phyloP scores from a whole-genome alignment of 305 asterid species.

The Ilex paraguariensis region DNA sequence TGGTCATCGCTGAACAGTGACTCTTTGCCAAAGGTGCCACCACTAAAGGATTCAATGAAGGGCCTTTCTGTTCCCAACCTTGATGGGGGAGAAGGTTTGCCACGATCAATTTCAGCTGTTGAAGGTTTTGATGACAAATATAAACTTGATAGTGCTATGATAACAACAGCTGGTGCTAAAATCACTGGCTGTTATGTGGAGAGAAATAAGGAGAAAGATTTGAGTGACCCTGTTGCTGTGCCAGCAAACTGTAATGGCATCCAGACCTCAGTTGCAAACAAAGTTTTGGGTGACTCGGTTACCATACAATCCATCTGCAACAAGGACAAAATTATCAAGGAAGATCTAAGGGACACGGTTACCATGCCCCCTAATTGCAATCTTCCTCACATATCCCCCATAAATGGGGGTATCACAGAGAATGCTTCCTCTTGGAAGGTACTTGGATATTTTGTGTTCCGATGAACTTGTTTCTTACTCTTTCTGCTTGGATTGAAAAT shows the following conservation, averaged over 20 bases:
- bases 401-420: conserved; percentile 20
- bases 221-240: conserved; percentile 17
- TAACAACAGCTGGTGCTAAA: conserved; percentile 18
- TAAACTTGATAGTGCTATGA: conserved; percentile 15
- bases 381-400: conserved; percentile 9
- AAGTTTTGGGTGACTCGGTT: conserved; percentile 19
- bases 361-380: conserved; percentile 18
- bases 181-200: conserved; percentile 13
- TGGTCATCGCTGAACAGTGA: conserved; percentile 23
- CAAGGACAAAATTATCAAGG: not conserved
- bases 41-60: conserved; percentile 20
- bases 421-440: conserved; percentile 36
- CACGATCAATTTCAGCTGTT: conserved; percentile 18
- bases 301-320: conserved; percentile 18
- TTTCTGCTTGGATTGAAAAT: not conserved
- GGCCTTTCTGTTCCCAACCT: conserved; percentile 16
- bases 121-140: conserved; percentile 25
- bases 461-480: not conserved
- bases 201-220: conserved; percentile 24
- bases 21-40: conserved; percentile 22
- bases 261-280: conserved; percentile 10
- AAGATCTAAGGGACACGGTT: not conserved
- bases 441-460: conserved; percentile 10
- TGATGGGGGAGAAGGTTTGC: conserved; percentile 16
- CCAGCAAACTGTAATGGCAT: conserved; percentile 16